Evolutionary conservation across 768 basidiomycete species (phyloP), one percentile per base, ranked within the genome.

Genomic region (Macrolepiota dolichaula): DNA sequence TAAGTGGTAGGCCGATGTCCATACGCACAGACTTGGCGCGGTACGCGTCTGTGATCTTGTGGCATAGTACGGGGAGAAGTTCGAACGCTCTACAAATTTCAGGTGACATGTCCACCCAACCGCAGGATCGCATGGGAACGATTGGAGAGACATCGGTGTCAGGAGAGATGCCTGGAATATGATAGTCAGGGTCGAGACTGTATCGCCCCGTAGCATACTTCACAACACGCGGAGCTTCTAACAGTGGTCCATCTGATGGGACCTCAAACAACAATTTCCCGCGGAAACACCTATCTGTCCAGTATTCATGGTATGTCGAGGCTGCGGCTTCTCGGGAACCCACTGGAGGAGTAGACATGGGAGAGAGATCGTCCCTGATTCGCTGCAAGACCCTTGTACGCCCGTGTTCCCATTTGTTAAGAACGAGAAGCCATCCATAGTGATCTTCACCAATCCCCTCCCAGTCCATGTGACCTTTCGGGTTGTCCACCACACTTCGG

Each of bases 351-450:
- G 63, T 65, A 44, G 90, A 89, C 68, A 82, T 68, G 2, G 88
- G 88, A 0, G 87, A 83, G 36, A 93, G 73, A 70, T 94, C 91
- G 47, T 78, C 59, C 36, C 89, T 83, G 62, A 92, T 79, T 36
- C 74, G 73, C 59, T 79, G 81, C 54, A 93, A 76, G 47, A 86
- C 64, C 53, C 83, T 78, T 4, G 81, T 76, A 9, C 84, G 81
- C 2, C 88, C 89, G 32, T 73, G 72, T 62, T 85, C 78, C 66
- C 83, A 81, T 57, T 64, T 73, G 64, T 85, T 86, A 72, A 83
- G 76, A 25, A 89, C 74, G 51, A 91, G 68, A 24, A 83, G 71
- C n/a, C 71, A 73, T 58, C 73, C 80, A 57, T 79, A 83, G 63
- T 85, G 74, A 2, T 75, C 69, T 54, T 85, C 79, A 38, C 74